Conservation (phyloP, 2,329 filamentous ascomycete genomes). For the Xylariaceae sp. region DNA sequence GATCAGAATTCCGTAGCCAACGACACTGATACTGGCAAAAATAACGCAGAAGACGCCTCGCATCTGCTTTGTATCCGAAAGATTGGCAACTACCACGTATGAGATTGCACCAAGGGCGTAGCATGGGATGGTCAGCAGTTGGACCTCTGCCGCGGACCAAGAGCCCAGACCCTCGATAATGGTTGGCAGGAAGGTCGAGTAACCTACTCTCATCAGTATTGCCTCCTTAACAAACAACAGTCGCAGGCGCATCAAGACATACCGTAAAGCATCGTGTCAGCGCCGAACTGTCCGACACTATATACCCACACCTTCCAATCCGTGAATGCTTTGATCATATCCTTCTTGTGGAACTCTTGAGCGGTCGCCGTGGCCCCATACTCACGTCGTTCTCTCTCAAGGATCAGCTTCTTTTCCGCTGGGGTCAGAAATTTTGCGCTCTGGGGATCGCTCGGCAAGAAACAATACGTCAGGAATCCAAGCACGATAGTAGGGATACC, state of each 20-base stretch:
- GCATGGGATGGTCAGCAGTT: conserved; percentile 73
- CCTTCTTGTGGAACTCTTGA: conserved; percentile 47
- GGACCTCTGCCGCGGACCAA: conserved; percentile 61
- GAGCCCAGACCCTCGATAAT: conserved; percentile 65
- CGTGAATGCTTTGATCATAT: conserved; percentile 60
- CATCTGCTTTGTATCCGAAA: conserved; percentile 63
- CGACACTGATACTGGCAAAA: conserved; percentile 57
- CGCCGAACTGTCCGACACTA: conserved; percentile 63
- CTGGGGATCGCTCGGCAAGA: conserved; percentile 56
- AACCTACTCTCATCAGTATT: conserved; percentile 42
- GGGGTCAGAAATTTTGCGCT: conserved; percentile 56
- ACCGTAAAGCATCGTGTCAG: conserved; percentile 70
- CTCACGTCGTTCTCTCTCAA: conserved; percentile 32
- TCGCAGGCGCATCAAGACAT: conserved; percentile 8
- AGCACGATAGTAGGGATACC: conserved; percentile 45
- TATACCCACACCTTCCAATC: conserved; percentile 76
- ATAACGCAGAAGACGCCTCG: conserved; percentile 60
- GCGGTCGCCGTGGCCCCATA: conserved; percentile 46
- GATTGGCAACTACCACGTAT: conserved; percentile 60
- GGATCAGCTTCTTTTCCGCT: conserved; percentile 53
- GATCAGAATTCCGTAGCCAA: conserved; percentile 65
- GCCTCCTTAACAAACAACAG: not conserved
- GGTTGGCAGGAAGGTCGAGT: conserved; percentile 71
- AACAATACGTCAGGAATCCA: conserved; percentile 50
- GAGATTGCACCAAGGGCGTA: conserved; percentile 66